Evolutionary conservation across 2,329 filamentous ascomycete species (phyloP).

Genomic region (Mycosphaerella sp.): DNA sequence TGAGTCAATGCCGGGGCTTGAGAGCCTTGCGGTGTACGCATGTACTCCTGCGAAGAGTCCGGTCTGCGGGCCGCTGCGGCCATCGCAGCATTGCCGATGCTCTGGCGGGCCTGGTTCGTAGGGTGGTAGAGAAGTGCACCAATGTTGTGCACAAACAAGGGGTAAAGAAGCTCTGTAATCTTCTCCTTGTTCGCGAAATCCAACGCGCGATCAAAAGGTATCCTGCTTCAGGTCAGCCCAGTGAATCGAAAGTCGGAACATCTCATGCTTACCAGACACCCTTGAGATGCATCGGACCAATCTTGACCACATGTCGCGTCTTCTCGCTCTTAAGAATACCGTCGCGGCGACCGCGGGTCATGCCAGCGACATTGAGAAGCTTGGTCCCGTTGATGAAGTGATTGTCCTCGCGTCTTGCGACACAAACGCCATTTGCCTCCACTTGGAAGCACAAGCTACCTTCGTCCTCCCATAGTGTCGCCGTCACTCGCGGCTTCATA

Average conservation of each 20-base stretch:
- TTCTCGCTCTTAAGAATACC: slow-evolving; percentile 98
- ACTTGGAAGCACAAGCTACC: slow-evolving; percentile 97
- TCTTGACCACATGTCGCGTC: slow-evolving; percentile 93
- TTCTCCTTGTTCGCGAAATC: slow-evolving; percentile 99
- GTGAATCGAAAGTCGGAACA: background rate
- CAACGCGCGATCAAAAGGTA: slow-evolving; percentile 92
- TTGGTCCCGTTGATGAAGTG: slow-evolving; percentile 99
- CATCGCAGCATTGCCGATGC: slow-evolving; percentile 54
- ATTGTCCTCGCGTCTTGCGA: slow-evolving; percentile 91
- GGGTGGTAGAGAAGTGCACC: slow-evolving; percentile 90
- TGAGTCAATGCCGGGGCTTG: slow-evolving; percentile 65
- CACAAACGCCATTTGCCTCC: slow-evolving; percentile 91
- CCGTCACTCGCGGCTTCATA: slow-evolving; percentile 94
- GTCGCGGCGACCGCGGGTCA: slow-evolving; percentile 92
- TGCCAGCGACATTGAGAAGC: slow-evolving; percentile 90
- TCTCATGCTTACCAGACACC: slow-evolving; percentile 73
- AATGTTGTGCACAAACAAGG: slow-evolving; percentile 96
- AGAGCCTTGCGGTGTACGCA: slow-evolving; percentile 55
- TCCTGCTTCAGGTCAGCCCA: slow-evolving; percentile 53
- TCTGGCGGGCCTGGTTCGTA: slow-evolving; percentile 70
- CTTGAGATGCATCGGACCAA: slow-evolving; percentile 98
- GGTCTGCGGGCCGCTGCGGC: slow-evolving; percentile 74
- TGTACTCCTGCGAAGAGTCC: slow-evolving; percentile 42
- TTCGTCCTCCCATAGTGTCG: slow-evolving; percentile 97
- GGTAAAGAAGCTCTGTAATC: slow-evolving; percentile 91